Base-by-base conservation (phyloP, 2,329 filamentous ascomycete species). In the Moelleriella libera region DNA sequence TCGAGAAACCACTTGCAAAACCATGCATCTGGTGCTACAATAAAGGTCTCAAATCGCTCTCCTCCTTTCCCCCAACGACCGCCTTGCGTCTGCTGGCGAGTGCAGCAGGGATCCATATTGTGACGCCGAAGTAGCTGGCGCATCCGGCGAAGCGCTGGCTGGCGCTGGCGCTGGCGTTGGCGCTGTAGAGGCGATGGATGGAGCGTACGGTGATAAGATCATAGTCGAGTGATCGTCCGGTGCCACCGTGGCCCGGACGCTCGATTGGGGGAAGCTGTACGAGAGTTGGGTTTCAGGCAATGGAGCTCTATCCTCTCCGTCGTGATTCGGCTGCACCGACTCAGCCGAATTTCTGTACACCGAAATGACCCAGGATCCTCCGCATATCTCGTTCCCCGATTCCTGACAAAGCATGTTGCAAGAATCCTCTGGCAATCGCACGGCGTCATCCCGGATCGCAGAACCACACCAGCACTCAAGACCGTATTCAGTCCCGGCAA, bases 401-500 rank as follows among this genome's bases (percentile, higher is more conserved):
- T 52, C 55, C 41, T 53, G 50, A 41, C 56, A 60, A 4, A 52
- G 46, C 14, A 49, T 53, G 31, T 51, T 49, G 32, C 58, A 61
- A 28, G 51, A 54, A 5, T 44, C 51, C 29, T 58, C 55, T 3
- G 58, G 57, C 12, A 60, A 46, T 34, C 52, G 49, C 21, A 57
- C 47, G 3, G 53, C 52, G 44, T 57, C 53, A 44, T 52, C 51
- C 5, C 50, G 55, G 34, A 60, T 55, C 3, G 50, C 50, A 9
- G 53, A 52, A 34, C 65, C 69, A 51, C 73, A 80, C 63, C 69
- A 78, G 56, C 75, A 78, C 53, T 78, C 69, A 21, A 59, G 57
- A 6, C 61, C 63, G 51, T 69, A 71, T 55, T 78, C 71, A 0
- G 74, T 62, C 5, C 74, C 74, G 5, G 73, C 72, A 49, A 71